Base-by-base conservation (phyloP, 306 rosid species). In the Astragalus glycyphyllos region DNA sequence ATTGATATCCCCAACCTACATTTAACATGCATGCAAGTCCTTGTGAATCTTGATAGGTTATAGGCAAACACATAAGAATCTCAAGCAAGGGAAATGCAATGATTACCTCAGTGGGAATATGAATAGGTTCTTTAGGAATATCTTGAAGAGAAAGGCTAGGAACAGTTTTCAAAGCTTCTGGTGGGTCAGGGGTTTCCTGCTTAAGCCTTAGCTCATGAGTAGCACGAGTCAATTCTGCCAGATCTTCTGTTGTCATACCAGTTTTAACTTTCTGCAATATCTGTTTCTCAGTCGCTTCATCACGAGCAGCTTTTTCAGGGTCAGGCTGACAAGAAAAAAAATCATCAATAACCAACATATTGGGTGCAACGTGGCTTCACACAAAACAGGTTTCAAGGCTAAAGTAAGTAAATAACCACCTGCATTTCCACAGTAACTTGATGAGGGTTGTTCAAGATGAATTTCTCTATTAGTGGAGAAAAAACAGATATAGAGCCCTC, bases 151-250 rank as follows among this genome's bases (percentile, higher is more conserved):
- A 89, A 62, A 94, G 95, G 80, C 99, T 75, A 58, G 99, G 99
- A 83, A 94, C 99, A 75, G 88, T 74, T 87, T 75, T 91, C 73
- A 94, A 77, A 77, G 96, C 99, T 83, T 94, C 99, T 13, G 97
- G 96, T 45, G 92, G 96, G 44, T 94, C 99, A 73, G 99, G 92
- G 62, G 99, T 91, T 78, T 94, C 99, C 85, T 91, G 97, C 83
- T 89, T 91, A 48, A 86, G 87, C 48, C 84, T 86, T 69, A 94
- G 85, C 80, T 91, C 92, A 60, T 83, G 87, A 15, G 99, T 94
- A 38, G 97, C 96, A 50, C 90, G 90, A 56, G 96, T 78, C 65
- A 91, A 80, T 82, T 94, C 96, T 20, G 88, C 88, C 73, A 94
- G 89, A 85, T 94, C 97, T 84, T 91, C 96, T 70, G 82, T 77